Conservation (phyloP, 2,329 filamentous ascomycete species). For the Scytalidium sp. region DNA sequence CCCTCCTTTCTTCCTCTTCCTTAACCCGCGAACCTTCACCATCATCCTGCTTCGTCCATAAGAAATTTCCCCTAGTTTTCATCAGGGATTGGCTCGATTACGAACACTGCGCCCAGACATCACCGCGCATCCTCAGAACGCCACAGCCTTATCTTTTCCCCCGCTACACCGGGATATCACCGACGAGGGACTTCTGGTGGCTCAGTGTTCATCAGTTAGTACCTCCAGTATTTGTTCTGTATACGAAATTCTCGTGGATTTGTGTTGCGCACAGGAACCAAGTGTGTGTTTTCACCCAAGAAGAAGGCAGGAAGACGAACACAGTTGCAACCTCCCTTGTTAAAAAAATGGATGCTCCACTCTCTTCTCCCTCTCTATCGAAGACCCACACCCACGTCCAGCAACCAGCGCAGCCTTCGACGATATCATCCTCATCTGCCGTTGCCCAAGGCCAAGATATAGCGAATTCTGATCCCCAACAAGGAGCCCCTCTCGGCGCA, state of each 20-base stretch:
- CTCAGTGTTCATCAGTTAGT: no score
- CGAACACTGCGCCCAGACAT: not conserved
- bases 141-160: not conserved
- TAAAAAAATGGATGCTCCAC: slow-evolving; percentile 41
- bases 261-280: no score
- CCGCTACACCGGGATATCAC: not conserved
- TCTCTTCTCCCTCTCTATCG: slow-evolving; percentile 26
- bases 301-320: no score
- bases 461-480: not conserved
- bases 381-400: slow-evolving; percentile 17
- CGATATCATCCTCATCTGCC: slow-evolving; percentile 13
- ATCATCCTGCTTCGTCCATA: not conserved
- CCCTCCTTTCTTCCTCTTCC: not conserved
- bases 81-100: not conserved
- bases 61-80: not conserved
- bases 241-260: no score
- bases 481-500: slow-evolving; percentile 32
- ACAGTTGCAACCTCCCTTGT: no score
- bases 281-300: no score
- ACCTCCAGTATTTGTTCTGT: no score
- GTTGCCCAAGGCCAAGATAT: slow-evolving; percentile 19
- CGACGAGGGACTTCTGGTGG: not conserved
- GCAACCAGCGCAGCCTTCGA: slow-evolving; percentile 15
- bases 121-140: not conserved
- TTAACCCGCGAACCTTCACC: not conserved